Base-by-base conservation (phyloP, 768 basidiomycete species). In the Gelatoporia subvermispora region DNA sequence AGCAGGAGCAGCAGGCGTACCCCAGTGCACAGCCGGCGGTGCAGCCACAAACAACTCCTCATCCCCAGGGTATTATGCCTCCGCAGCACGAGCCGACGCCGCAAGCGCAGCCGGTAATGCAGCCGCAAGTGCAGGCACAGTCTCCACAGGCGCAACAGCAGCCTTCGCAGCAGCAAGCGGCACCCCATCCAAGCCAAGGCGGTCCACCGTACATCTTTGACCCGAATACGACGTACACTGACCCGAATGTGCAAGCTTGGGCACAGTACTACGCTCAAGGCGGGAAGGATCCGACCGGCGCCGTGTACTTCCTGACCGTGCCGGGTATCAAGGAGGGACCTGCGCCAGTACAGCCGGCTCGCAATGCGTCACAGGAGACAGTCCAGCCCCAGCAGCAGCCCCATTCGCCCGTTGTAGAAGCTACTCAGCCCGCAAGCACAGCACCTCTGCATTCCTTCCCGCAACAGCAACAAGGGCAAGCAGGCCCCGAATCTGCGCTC, bases 161-260 rank as follows among this genome's bases (percentile, higher is more conserved):
- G 52, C 55, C 61, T 4, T 62, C 62, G 20, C 56, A 62, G 5
- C 70, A 74, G 39, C 54, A 55, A 31, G 28, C 28, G 13, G 28
- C 28, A 5, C 7, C n/a, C n/a, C n/a, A n/a, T n/a, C n/a, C 28
- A 7, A 13, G 28, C 28, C 54, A 49, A 24, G 48, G 56, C 13
- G 75, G 73, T 17, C 76, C 77, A 8, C 78, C 78, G 13, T 79
- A 69, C 47, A 64, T 68, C 8, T 91, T 76, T 59, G 79, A 89
- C 54, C 85, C 87, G 3, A 74, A 71, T 23, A 68, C 72, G 42
- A 81, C 79, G 18, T 93, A 93, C 56, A 66, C 79, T 15, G 89
- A 93, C 62, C 78, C 81, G 47, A 89, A 89, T 53, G 88, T 84
- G 18, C 88, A 91, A 60, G 86, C 85, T 0, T 92, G 89, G 89